Evolutionary conservation across 2,329 filamentous ascomycete species (phyloP), one percentile per base, ranked within the genome.

Genomic region (Herpotrichia juniperi): DNA sequence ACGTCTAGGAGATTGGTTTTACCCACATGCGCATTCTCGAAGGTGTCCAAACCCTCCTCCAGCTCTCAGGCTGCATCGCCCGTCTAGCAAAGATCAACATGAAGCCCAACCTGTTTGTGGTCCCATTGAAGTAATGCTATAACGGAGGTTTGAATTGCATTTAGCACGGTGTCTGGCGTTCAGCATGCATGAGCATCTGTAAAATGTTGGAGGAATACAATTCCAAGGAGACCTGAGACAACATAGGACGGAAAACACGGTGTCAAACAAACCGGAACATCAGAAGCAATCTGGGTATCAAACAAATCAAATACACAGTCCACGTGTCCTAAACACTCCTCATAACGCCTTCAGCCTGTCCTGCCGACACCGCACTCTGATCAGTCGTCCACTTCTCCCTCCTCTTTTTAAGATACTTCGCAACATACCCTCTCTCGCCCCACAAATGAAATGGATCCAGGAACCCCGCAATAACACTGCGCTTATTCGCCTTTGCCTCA

Each of bases 21-120:
- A 96, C 94, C 2, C 94, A 99, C 72, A 99, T 99, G 94, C 93
- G 96, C 74, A 93, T 99, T 50, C 79, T 99, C n/a, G 94, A 99
- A 71, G 94, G 94, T 25, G 91, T 99, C 21, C 93, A 97, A 76
- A 97, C 93, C 7, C 83, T 97, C 57, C 82, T 99, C 52, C 94
- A 99, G 75, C 81, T 99, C 40, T 96, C 91, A 68, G 94, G 93
- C 10, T 97, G 93, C 71, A 83, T 99, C 19, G 92, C 91, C 14
- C 87, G 93, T 65, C 80, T 99, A 50, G 94, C 91, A 78, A 96
- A 89, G 80, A 87, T 97, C 73, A 97, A 97, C 74, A 97, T 99
- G 93, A 90, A 96, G 68, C 89, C 91, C 2, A 87, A 89, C 71
- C 83, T 89, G 55, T 97, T 97, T 69, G 80, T 77, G 32, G 72